Conservation (phyloP, 225 moss, liverwort and hornwort genomes). For the Sphagnum tenellum region DNA sequence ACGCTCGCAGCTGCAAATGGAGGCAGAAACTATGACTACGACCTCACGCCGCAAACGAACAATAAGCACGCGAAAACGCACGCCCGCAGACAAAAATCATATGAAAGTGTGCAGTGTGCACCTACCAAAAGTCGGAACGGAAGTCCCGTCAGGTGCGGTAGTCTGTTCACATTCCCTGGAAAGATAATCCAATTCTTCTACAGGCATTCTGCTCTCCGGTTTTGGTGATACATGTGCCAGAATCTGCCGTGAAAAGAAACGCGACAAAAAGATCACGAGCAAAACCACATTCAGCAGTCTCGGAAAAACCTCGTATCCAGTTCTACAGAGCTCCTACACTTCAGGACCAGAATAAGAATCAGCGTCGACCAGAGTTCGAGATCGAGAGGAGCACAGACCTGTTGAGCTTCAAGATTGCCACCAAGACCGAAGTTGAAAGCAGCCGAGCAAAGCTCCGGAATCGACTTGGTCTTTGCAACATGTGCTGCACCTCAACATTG, state of each 20-base stretch:
- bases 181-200: no score
- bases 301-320: no score
- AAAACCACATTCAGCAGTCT: no score
- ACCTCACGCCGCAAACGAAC: no score
- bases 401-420: conserved; percentile 46
- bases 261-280: no score
- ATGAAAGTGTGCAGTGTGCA: background rate
- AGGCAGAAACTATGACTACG: no score
- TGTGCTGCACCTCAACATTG: conserved; percentile 19
- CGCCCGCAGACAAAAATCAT: conserved; percentile 1
- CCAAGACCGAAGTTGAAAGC: conserved; percentile 34
- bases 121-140: conserved; percentile 12
- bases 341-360: no score
- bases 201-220: no score
- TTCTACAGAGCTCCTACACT: no score
- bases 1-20: conserved; percentile 12
- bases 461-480: conserved; percentile 45
- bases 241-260: conserved; percentile 15
- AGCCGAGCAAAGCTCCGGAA: conserved; percentile 41
- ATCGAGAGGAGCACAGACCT: conserved; percentile 11
- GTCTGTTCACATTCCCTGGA: no score
- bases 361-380: no score
- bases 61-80: background rate
- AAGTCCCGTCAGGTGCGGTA: no score
- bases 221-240: conserved; percentile 51